Base-by-base conservation (phyloP, 2,329 filamentous ascomycete species). In the Fusarium luffae region DNA sequence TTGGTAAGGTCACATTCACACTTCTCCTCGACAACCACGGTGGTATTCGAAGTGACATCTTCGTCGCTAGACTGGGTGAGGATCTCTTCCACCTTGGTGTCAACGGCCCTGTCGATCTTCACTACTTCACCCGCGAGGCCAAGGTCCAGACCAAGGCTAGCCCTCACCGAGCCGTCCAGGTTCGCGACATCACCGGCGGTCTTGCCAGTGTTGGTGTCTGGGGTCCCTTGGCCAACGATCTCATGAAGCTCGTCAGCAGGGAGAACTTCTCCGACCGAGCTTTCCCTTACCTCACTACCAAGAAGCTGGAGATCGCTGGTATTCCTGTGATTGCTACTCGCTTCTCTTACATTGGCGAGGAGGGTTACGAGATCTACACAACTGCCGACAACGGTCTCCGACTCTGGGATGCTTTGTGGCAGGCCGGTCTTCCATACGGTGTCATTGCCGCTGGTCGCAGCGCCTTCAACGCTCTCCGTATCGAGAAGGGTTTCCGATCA, bases 131-230 rank as follows among this genome's bases (percentile, higher is more conserved):
- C 2, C 81, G 83, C 4, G 85, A 88, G 73, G 87, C 88, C 2
- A 83, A 83, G 4, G 70, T 76, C 5, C 86, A 89, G 60, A 78
- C 74, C 3, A 78, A 82, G 58, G 68, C 72, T 0, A 77, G 70
- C 3, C 82, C 85, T 0, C 75, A 72, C 6, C 74, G 81, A 43
- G 84, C 81, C 77, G 83, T 83, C 0, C 82, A 85, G 18, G 85
- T 90, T 0, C 84, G 84, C 32, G 88, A 90, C 43, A 82, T 89
- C 46, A 90, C 88, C 0, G 85, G 86, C 2, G 84, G 82, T 5
- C 89, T 87, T 1, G 90, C 88, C 72, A 86, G 85, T 62, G 81
- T 90, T 21, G 88, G 88, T 0, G 84, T 90, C 18, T 90, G 88
- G 87, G 88, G 88, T 0, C 89, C 89, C 46, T 82, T 79, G 13